These are phyloP conservation scores for Vitis vinifera DNA, from an alignment of 164 flowering plant genomes.

Conservation along the genomic window DNA sequence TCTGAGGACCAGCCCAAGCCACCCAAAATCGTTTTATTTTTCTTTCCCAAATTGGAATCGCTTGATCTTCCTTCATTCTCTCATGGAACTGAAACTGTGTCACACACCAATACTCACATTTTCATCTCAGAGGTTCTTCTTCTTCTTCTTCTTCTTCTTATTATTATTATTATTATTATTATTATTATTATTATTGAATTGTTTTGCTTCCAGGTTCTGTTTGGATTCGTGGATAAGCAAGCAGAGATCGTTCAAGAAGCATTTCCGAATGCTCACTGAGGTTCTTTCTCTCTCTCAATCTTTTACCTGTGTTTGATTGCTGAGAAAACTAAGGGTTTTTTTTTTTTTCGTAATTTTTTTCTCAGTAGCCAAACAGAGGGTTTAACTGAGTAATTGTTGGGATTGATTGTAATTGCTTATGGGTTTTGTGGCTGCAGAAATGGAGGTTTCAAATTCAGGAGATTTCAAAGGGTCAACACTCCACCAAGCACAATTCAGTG, in stretches of 20 bases:
- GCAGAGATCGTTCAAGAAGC: neutral
- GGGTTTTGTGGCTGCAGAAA: slow-evolving; percentile 23
- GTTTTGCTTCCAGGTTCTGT: neutral
- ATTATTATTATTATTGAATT: neutral
- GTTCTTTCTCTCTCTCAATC: neutral
- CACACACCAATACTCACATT: neutral
- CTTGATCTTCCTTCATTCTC: neutral
- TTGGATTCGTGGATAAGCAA: neutral
- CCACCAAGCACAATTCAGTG: slow-evolving; percentile 23
- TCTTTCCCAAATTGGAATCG: no score
- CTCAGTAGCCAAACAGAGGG: neutral
- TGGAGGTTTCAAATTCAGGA: slow-evolving; percentile 30
- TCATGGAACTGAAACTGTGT: slow-evolving; percentile 21
- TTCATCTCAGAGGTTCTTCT: neutral
- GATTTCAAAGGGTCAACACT: slow-evolving; percentile 22
- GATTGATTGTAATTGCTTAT: neutral
- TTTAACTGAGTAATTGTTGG: neutral
- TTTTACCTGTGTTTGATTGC: neutral
- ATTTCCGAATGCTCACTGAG: neutral
- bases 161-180: neutral
- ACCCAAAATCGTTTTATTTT: no score
- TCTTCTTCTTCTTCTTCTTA: neutral
- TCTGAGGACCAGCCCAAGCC: no score
- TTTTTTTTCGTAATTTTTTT: neutral
- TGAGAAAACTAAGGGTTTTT: neutral